Base-by-base conservation (phyloP, 2,329 filamentous ascomycete species). In the Microsporum canis region DNA sequence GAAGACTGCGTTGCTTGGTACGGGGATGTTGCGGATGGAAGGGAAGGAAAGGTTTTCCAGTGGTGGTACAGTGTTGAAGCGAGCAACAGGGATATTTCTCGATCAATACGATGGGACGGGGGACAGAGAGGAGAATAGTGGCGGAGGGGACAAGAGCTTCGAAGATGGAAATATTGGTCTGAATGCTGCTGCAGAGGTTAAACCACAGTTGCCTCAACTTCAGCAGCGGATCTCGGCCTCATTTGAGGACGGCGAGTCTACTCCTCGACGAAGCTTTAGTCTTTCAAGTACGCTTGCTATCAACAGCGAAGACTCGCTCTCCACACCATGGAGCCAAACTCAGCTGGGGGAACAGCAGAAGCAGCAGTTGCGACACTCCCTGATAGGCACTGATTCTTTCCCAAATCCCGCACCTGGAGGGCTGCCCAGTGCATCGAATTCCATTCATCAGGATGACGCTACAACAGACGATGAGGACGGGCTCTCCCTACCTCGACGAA, bases 401-500 rank as follows among this genome's bases (percentile, higher is more conserved):
- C 23, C 43, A 3, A 47, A 27, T 29, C 7, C 43, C 43, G 17
- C 43, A 8, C 43, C 17, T 8, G 43, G 5, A 47, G 31, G 27
- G 29, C 49, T 12, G 12, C 33, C 49, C 12, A 53, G 49, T 7
- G 49, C 49, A 34, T 10, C 49, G 29, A 53, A 53, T 31, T 53
- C 29, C 27, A 27, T 53, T n/a, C 49, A 23, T 23, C 17, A 34
- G 17, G 49, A 53, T 34, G 82, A 85, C 41, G 88, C 86, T 31
- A 91, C 88, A 2, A 95, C 89, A 0, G 89, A 95, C 70, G 90
- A 95, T 62, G 90, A 95, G 64, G 89, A 95, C 58, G 75, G 83
- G 14, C 76, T 90, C 34, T 84, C 87, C 41, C 86, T 91, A 61
- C 78, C 81, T 45, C 76, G 78, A 14, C 51, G 60, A 10, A 57